Evolutionary conservation across 2,329 filamentous ascomycete genomes (phyloP).

Genomic region (Alternaria triticina): DNA sequence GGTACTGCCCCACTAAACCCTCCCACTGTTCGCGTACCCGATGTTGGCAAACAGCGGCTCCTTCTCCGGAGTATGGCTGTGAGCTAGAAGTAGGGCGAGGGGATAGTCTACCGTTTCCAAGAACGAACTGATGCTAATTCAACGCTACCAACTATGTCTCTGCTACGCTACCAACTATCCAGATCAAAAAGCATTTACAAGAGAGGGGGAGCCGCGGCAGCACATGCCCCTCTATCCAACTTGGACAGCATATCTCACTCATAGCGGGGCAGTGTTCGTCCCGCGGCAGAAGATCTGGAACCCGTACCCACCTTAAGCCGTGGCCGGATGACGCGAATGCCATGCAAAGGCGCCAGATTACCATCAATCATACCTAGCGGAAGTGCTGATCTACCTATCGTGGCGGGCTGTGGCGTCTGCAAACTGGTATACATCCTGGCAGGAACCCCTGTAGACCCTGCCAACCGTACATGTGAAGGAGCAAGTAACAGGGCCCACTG

Average conservation of each 20-base stretch:
- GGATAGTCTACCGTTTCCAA: neutral
- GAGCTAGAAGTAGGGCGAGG: neutral
- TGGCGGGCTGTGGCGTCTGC: conserved; percentile 22
- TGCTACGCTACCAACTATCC: neutral
- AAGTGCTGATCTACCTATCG: conserved; percentile 30
- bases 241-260: neutral
- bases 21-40: neutral
- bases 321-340: conserved; percentile 29
- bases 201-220: neutral
- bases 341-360: conserved; percentile 27
- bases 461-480: conserved; percentile 18
- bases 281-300: conserved; percentile 2
- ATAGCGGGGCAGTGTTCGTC: conserved; percentile 14
- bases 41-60: neutral
- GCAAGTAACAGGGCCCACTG: conserved; percentile 7
- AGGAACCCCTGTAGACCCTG: conserved; percentile 5
- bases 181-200: neutral
- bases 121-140: neutral
- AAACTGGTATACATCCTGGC: conserved; percentile 24
- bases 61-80: neutral
- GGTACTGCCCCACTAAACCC: conserved; percentile 3
- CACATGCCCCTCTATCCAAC: neutral
- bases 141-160: neutral
- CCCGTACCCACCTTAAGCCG: conserved; percentile 12
- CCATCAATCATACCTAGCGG: conserved; percentile 25